Conservation (phyloP, 2,329 filamentous ascomycete species). For the Scedosporium aurantiacum region DNA sequence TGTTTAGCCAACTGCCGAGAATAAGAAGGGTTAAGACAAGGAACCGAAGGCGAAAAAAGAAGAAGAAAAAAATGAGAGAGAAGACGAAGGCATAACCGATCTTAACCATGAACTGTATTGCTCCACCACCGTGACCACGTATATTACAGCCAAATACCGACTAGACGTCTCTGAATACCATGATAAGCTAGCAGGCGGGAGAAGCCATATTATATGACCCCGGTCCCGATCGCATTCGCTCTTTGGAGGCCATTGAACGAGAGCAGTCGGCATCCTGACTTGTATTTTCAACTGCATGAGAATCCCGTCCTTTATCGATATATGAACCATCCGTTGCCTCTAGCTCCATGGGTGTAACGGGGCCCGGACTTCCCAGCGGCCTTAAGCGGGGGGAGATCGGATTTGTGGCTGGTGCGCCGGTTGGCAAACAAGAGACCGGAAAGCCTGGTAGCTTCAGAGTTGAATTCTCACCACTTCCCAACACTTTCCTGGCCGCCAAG, state of each 20-base stretch:
- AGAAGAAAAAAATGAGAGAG: no score
- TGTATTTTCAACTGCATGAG: background rate
- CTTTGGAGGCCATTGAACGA: conserved; percentile 10
- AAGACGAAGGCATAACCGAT: no score
- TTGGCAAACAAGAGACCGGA: background rate
- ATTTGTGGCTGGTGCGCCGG: conserved; percentile 17
- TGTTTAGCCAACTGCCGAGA: no score
- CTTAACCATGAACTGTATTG: no score
- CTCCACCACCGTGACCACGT: no score
- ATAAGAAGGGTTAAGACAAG: no score
- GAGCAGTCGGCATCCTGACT: background rate
- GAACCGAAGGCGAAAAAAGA: no score
- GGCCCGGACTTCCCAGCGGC: conserved; percentile 47
- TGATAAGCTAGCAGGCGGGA: background rate
- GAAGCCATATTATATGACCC: background rate
- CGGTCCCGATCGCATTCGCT: conserved; percentile 12
- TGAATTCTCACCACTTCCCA: conserved; percentile 15
- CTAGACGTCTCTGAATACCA: no score
- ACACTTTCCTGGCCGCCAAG: conserved; percentile 26
- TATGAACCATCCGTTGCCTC: conserved; percentile 20
- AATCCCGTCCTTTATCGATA: conserved; percentile 10
- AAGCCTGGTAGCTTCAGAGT: background rate
- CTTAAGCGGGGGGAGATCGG: conserved; percentile 38
- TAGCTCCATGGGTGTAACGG: conserved; percentile 51
- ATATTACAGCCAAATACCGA: no score